Base-by-base conservation (phyloP, 2,329 filamentous ascomycete species). In the Fusarium acutatum region DNA sequence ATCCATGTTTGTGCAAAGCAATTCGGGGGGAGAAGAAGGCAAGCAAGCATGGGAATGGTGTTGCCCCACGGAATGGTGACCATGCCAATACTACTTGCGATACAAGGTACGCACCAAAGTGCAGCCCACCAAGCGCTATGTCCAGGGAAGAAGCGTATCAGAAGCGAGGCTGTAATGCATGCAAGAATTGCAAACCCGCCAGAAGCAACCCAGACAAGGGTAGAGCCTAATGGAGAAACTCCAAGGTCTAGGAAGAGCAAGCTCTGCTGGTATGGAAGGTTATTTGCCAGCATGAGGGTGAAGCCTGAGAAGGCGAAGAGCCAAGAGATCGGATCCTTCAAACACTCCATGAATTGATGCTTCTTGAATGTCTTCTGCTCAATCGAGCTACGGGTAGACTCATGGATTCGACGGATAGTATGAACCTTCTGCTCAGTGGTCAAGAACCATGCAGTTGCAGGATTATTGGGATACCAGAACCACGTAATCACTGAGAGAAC, bases 51-150 rank as follows among this genome's bases (percentile, higher is more conserved):
- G 2, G 58, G 58, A 5, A 60, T 60, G 4, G 58, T 60, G 6
- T 60, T 56, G 1, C 58, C 58, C 58, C 58, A 60, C 3, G 58
- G 58, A 34, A 60, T 60, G 5, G 58, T 56, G 10, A 60, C 35
- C 58, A 60, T 60, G 1, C 58, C 58, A 5, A 77, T 77, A 24
- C 75, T 75, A 4, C 65, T 70, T 5, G 67, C 69, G 3, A 77
- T 64, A 10, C 69, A 72, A 17, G 75, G 75, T 17, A 77, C 61
- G 17, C 75, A 77, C 75, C 73, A 77, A 1, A 75, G 60, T 8
- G 58, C 57, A 1, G 71, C 71, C 71, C 75, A 77, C 34, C 59
- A 73, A 28, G 75, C 75, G 22, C 64, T 74, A 49, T 71, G 69
- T 4, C 67, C 63, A 5, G 73, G 71, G 11, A 74, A 67, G 50